Evolutionary conservation across 2,329 filamentous ascomycete species (phyloP).

Genomic region (Stemphylium beticola): DNA sequence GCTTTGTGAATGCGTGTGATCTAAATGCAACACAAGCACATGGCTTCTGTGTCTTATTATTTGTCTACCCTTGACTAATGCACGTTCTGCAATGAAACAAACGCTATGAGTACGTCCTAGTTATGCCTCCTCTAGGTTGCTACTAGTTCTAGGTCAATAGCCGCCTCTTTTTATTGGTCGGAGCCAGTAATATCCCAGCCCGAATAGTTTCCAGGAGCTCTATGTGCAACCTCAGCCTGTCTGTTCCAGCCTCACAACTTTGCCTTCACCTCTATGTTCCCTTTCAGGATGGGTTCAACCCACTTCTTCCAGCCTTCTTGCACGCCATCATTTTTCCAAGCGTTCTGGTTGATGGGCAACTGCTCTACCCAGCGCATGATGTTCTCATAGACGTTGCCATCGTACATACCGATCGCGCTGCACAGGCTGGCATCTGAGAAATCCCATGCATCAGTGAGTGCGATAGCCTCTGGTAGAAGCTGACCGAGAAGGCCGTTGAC

Average conservation of each 20-base stretch:
- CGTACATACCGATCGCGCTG: slow-evolving; percentile 56
- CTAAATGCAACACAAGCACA: no score
- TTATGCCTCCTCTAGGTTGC: no score
- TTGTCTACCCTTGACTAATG: no score
- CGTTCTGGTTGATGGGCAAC: slow-evolving; percentile 30
- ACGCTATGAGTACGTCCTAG: no score
- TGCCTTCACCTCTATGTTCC: not conserved
- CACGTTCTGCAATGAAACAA: no score
- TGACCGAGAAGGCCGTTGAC: slow-evolving; percentile 47
- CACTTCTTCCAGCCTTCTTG: slow-evolving; percentile 6
- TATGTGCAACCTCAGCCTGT: no score
- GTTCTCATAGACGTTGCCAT: slow-evolving; percentile 60
- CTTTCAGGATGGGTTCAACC: slow-evolving; percentile 8
- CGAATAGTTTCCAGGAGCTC: no score
- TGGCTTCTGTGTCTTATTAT: no score
- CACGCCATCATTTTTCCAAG: not conserved
- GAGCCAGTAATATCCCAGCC: no score
- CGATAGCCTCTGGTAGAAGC: slow-evolving; percentile 56
- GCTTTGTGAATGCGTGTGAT: no score
- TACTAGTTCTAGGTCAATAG: no score
- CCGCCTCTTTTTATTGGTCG: no score
- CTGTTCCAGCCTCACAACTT: not conserved
- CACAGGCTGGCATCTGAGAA: slow-evolving; percentile 59
- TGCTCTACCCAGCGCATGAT: slow-evolving; percentile 43
- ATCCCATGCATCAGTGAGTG: slow-evolving; percentile 58